phyloP scores from a whole-genome alignment of 108 stramenopile genomes.

The Pseudonitzschia multiseries region DNA sequence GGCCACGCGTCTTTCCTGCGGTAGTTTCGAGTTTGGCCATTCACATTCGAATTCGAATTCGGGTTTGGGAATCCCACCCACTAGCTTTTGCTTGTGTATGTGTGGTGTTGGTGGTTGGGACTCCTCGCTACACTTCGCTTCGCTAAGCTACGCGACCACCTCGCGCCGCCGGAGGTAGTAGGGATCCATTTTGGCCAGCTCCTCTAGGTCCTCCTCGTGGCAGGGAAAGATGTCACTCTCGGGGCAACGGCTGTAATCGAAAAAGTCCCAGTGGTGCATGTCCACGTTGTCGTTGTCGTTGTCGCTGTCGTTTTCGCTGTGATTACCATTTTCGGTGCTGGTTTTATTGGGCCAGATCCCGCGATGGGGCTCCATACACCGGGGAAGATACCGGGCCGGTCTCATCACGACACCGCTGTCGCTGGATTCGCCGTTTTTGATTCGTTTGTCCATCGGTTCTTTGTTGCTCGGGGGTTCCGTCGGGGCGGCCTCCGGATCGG shows the following conservation, averaged over 20 bases:
- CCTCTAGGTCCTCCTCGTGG: slow-evolving; percentile 3
- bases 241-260: slow-evolving; percentile 31
- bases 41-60: too few species aligned
- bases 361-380: slow-evolving; percentile 40
- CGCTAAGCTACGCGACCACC: too few species aligned
- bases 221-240: slow-evolving; percentile 42
- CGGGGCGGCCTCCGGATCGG: neutral
- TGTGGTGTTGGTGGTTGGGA: too few species aligned
- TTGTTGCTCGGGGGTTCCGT: neutral
- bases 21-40: too few species aligned
- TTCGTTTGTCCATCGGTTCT: neutral
- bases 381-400: slow-evolving; percentile 24
- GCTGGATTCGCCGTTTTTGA: neutral
- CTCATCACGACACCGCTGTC: neutral
- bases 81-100: too few species aligned
- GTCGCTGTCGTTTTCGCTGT: neutral
- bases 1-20: too few species aligned
- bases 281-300: slow-evolving; percentile 5
- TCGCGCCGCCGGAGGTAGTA: neutral
- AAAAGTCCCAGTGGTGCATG: slow-evolving; percentile 40
- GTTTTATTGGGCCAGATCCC: slow-evolving; percentile 22
- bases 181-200: neutral
- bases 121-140: too few species aligned
- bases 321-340: neutral
- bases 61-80: too few species aligned